These are phyloP conservation scores for Magnaporthiopsis rhizophila DNA, from an alignment of 2,329 filamentous ascomycete species.

Conservation along the genomic window DNA sequence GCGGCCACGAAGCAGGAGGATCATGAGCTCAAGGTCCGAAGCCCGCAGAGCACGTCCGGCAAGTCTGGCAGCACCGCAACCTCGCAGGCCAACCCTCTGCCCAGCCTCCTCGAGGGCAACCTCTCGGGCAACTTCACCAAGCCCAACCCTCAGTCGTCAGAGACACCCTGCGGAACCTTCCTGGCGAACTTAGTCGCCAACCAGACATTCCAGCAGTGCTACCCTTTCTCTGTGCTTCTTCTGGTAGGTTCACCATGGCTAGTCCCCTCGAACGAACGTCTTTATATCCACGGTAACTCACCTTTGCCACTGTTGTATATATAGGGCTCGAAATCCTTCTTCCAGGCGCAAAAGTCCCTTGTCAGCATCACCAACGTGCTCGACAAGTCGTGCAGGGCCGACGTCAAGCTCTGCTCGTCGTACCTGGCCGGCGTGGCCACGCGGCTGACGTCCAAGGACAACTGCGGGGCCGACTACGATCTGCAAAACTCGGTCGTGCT, in stretches of 20 bases:
- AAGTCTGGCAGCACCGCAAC: constrained; percentile 10
- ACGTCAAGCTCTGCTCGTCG: constrained; percentile 55
- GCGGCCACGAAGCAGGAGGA: constrained; percentile 22
- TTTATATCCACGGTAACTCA: not conserved
- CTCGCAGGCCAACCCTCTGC: constrained; percentile 35
- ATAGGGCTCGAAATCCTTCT: constrained; percentile 78
- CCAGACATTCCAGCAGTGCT: constrained; percentile 62
- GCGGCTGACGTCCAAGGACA: constrained; percentile 51
- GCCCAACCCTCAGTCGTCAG: constrained; percentile 16
- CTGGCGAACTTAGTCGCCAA: constrained; percentile 60
- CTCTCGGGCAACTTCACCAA: constrained; percentile 54
- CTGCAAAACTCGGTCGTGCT: constrained; percentile 61
- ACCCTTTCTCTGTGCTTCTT: constrained; percentile 77
- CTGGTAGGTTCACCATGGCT: constrained; percentile 43
- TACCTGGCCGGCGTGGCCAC: constrained; percentile 58
- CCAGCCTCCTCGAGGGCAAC: constrained; percentile 59
- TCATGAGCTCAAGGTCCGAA: constrained; percentile 16
- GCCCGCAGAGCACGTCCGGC: constrained; percentile 9
- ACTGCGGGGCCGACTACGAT: constrained; percentile 66
- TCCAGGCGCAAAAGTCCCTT: constrained; percentile 65
- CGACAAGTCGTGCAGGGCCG: constrained; percentile 66
- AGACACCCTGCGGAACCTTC: constrained; percentile 55
- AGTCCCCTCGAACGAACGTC: not conserved
- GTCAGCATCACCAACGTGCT: constrained; percentile 68
- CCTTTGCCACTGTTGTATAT: not conserved